These are phyloP conservation scores for Catunica adiposa DNA, from an alignment of 2,329 filamentous ascomycete species.

Conservation along the genomic window DNA sequence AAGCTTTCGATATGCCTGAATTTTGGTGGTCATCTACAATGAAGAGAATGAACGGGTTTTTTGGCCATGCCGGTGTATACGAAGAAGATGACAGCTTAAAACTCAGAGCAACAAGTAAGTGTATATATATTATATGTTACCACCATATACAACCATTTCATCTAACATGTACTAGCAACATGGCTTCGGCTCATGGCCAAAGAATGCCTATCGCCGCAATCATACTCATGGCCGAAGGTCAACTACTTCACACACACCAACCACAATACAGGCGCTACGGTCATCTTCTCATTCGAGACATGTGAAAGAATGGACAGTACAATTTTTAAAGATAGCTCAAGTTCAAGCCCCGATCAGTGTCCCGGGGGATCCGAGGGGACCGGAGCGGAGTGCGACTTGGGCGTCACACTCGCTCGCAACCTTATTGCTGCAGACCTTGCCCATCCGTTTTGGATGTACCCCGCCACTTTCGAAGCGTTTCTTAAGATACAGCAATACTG, in stretches of 20 bases:
- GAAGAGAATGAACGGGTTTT: slow-evolving; percentile 4
- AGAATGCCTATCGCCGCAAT: background rate
- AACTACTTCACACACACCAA: slow-evolving; percentile 4
- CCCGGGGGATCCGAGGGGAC: too few species aligned
- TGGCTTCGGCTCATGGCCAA: slow-evolving; percentile 7
- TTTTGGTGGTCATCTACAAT: background rate
- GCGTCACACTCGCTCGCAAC: too few species aligned
- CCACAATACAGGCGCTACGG: background rate
- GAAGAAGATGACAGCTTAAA: background rate
- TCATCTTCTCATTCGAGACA: slow-evolving; percentile 6
- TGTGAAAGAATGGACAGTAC: background rate
- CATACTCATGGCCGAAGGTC: slow-evolving; percentile 5
- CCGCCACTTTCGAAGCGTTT: background rate
- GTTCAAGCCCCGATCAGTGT: too few species aligned
- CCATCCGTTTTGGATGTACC: slow-evolving; percentile 6
- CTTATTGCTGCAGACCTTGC: background rate
- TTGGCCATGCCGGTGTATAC: background rate
- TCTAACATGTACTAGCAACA: background rate
- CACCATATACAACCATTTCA: background rate
- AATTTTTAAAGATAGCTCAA: background rate
- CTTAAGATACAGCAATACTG: background rate
- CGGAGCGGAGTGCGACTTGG: too few species aligned
- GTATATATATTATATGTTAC: background rate
- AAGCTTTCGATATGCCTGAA: background rate
- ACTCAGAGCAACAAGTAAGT: slow-evolving; percentile 1